Conservation (phyloP, 208 protist species). For the Trypanosoma grayi region DNA sequence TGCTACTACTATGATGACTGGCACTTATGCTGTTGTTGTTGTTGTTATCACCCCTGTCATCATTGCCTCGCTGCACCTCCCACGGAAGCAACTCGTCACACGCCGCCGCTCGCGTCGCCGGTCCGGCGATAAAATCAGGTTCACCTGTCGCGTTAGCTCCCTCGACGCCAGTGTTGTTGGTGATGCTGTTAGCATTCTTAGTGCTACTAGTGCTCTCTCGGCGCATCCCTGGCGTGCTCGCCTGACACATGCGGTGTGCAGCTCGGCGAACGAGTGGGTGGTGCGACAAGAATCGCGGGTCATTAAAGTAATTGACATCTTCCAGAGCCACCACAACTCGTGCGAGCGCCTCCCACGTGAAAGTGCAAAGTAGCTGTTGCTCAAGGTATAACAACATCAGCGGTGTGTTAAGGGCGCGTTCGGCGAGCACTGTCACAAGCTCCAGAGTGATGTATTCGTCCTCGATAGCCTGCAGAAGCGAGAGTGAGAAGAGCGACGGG, state of each 20-base stretch:
- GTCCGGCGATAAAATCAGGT: too few species aligned
- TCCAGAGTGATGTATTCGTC: conserved; percentile 45
- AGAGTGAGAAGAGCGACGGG: conserved; percentile 43
- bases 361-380: conserved; percentile 23
- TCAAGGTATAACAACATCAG: conserved; percentile 53
- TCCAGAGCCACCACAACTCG: conserved; percentile 31
- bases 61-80: background rate
- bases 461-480: conserved; percentile 36
- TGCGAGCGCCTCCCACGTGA: conserved; percentile 39
- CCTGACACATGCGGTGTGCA: conserved; percentile 11
- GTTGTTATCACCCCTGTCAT: background rate
- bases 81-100: conserved; percentile 10
- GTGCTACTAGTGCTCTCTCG: background rate
- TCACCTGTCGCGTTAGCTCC: too few species aligned
- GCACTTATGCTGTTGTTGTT: background rate
- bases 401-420: conserved; percentile 55
- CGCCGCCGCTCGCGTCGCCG: background rate
- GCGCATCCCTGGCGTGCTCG: background rate
- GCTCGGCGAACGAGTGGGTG: conserved; percentile 30
- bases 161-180: too few species aligned
- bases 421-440: conserved; percentile 39
- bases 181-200: too few species aligned
- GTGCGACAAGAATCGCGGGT: conserved; percentile 33
- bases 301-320: conserved; percentile 31
- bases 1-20: too few species aligned